Evolutionary conservation across 108 stramenopile genomes (phyloP).

Genomic region (Nannochloropsis oceanica): DNA sequence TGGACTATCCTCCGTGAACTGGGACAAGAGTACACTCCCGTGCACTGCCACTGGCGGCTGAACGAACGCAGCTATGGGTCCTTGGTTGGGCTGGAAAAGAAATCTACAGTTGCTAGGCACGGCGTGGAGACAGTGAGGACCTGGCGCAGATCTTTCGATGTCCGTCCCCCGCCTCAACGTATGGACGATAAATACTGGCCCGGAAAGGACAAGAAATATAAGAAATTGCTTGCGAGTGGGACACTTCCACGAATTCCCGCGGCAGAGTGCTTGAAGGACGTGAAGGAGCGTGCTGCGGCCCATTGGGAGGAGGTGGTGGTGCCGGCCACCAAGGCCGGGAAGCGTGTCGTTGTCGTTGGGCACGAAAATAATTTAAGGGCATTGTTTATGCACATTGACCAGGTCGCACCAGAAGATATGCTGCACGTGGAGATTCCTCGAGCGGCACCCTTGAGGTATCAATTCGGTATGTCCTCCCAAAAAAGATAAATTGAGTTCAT

Average conservation of each 20-base stretch:
- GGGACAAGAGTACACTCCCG: constrained; percentile 68
- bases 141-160: constrained; percentile 48
- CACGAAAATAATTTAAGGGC: constrained; percentile 73
- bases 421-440: constrained; percentile 77
- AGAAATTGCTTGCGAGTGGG: constrained; percentile 50
- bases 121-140: constrained; percentile 67
- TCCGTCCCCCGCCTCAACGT: constrained; percentile 48
- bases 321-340: constrained; percentile 56
- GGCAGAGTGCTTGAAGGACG: constrained; percentile 66
- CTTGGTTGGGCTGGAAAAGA: constrained; percentile 66
- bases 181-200: constrained; percentile 58
- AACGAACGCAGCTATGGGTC: constrained; percentile 90
- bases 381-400: constrained; percentile 58
- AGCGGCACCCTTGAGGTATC: constrained; percentile 42
- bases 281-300: constrained; percentile 63
- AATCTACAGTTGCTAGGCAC: constrained; percentile 54
- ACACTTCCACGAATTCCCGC: constrained; percentile 80
- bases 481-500: no score
- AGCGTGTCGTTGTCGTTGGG: constrained; percentile 76
- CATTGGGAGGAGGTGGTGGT: constrained; percentile 66
- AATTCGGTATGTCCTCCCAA: no score
- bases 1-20: constrained; percentile 81
- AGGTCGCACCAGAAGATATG: constrained; percentile 52
- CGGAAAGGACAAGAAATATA: constrained; percentile 63
- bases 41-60: constrained; percentile 71